Conservation (phyloP, 768 basidiomycete species). For the Polyporus arcularius region DNA sequence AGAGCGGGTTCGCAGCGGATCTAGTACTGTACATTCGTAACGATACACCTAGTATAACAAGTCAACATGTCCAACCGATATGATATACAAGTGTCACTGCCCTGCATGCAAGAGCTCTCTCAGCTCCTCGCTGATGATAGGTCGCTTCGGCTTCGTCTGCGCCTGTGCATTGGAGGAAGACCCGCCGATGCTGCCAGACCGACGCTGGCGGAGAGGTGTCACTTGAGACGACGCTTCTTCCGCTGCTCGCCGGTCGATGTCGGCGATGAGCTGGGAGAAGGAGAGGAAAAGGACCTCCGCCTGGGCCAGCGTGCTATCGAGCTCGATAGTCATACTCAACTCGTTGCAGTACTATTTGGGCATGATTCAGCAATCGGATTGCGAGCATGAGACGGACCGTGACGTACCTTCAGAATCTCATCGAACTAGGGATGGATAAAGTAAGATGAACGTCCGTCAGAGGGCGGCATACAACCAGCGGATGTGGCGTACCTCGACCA, state of each 20-base stretch:
- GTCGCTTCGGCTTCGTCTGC: slow-evolving; percentile 33
- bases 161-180: slow-evolving; percentile 27
- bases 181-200: slow-evolving; percentile 7
- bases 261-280: slow-evolving; percentile 84
- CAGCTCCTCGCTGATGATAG: slow-evolving; percentile 62
- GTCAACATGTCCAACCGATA: slow-evolving; percentile 9
- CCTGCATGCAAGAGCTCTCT: slow-evolving; percentile 57
- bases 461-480: not conserved
- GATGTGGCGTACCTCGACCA: slow-evolving; percentile 74
- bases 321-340: slow-evolving; percentile 93
- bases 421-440: slow-evolving; percentile 57
- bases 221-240: slow-evolving; percentile 42
- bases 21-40: slow-evolving; percentile 4
- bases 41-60: slow-evolving; percentile 16
- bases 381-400: not conserved
- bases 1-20: not conserved
- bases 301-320: slow-evolving; percentile 93
- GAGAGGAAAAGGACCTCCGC: slow-evolving; percentile 96
- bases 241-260: slow-evolving; percentile 79
- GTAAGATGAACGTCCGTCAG: not conserved
- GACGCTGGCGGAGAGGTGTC: slow-evolving; percentile 37
- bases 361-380: not conserved
- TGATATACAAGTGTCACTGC: slow-evolving; percentile 28
- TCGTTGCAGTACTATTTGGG: slow-evolving; percentile 81
- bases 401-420: slow-evolving; percentile 67